Evolutionary conservation across 1,284 basidiomycete species (phyloP), one percentile per base, ranked within the genome.

Genomic region (Apiotrichum veenhuisii): DNA sequence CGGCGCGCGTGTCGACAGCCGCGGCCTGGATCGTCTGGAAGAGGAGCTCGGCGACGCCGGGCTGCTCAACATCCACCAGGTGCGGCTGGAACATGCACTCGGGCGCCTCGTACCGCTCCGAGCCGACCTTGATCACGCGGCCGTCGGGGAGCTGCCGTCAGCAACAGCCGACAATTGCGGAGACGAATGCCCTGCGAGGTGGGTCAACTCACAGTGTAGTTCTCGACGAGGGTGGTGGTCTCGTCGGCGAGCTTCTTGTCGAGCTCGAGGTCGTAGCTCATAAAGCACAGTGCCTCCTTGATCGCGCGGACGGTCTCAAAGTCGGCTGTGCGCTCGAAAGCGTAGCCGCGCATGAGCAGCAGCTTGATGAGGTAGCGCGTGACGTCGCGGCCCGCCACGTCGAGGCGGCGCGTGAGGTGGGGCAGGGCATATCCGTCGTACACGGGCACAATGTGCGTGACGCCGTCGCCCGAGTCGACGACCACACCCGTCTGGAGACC

Each of bases 11-110:
- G 73, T 98, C 96, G 41, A 98, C 85, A 0, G 95, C 89, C 3
- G 95, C 93, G 30, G 80, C 78, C 77, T 98, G 95, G 65, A 98
- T 95, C 0, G 94, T 96, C 75, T 92, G 85, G 84, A 96, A 98
- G 26, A 98, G 84, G 83, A 98, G 87, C 80, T 98, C 95, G 77
- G 94, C 95, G 54, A 98, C 87, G 54, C 96, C 96, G 2, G 92
- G 90, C 73, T 98, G 94, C 75, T 98, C 96, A 57, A 98, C 82
- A 65, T 98, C 96, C 52, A 98, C 92, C 10, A 99, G 83, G 77
- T 97, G 91, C 25, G 96, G 96, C 78, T 99, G 94, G 87, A 99
- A 98, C 91, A 98, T 93, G 80, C 96, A 98, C 78, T 98, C 96
- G 14, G 96, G 96, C n/a, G 95, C 96, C 78, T 97, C 92, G 75